Conservation (phyloP, 306 rosid species). For the Trichosanthes truncata region DNA sequence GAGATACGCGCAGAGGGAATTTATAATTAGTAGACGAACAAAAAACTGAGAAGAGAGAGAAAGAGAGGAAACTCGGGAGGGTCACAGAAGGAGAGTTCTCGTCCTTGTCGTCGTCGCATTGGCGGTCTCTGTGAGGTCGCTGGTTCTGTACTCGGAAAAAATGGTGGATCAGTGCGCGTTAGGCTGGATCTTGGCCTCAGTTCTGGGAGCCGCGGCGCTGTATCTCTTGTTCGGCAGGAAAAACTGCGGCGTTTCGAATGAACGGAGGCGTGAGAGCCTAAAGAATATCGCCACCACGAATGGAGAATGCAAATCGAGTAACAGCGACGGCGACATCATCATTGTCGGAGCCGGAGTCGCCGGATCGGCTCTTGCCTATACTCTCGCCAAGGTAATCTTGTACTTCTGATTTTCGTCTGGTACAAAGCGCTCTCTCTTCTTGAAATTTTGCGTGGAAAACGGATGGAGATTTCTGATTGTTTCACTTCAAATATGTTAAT, state of each 20-base stretch:
- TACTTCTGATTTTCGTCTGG: background rate
- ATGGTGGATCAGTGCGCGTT: conserved; percentile 33
- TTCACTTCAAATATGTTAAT: background rate
- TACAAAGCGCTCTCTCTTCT: background rate
- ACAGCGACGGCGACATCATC: conserved; percentile 45
- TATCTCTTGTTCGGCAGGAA: conserved; percentile 20
- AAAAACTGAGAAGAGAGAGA: conserved; percentile 11
- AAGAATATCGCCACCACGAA: conserved; percentile 26
- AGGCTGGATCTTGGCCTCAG: conserved; percentile 40
- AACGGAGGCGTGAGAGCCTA: conserved; percentile 18
- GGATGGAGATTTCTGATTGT: background rate
- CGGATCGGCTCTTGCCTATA: conserved; percentile 86
- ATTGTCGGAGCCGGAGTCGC: conserved; percentile 98
- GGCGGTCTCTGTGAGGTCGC: conserved; percentile 18
- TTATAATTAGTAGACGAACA: background rate
- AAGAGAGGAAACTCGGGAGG: conserved; percentile 2
- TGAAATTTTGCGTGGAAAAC: background rate
- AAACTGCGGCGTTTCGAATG: conserved; percentile 15
- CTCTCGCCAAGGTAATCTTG: conserved; percentile 69
- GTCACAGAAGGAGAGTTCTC: background rate
- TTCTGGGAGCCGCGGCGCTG: conserved; percentile 27
- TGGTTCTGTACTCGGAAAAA: conserved; percentile 15
- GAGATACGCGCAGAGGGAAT: background rate
- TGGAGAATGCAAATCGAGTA: conserved; percentile 53
- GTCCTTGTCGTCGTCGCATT: conserved; percentile 9